phyloP scores from a whole-genome alignment of 371 early-diverging fungal genomes.

The Entomophthora muscae region DNA sequence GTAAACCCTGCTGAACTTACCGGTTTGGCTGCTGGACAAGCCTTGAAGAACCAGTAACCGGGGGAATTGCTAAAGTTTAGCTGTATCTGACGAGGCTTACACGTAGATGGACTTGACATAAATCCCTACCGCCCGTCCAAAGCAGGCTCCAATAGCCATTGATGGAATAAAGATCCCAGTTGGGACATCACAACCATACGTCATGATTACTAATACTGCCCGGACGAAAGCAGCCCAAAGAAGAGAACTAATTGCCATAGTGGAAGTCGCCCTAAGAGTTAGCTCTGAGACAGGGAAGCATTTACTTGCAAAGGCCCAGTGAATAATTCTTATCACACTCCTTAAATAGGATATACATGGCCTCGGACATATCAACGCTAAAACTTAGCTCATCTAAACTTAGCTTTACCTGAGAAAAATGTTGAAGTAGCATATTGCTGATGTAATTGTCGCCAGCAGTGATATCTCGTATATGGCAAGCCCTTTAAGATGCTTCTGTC shows the following conservation, averaged over 20 bases:
- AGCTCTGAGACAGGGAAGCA: not conserved
- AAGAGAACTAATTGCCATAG: constrained; percentile 10
- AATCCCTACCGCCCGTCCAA: constrained; percentile 81
- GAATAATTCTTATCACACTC: constrained; percentile 52
- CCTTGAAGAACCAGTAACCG: constrained; percentile 46
- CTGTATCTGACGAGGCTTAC: constrained; percentile 13
- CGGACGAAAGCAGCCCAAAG: constrained; percentile 47
- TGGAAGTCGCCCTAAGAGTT: not conserved
- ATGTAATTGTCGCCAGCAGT: constrained; percentile 47
- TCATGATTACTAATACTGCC: constrained; percentile 38
- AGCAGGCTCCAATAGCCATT: constrained; percentile 79
- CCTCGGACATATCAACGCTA: constrained; percentile 51
- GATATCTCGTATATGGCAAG: constrained; percentile 52
- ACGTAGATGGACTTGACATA: constrained; percentile 44
- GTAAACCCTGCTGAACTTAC: constrained; percentile 14
- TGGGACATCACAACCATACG: constrained; percentile 71
- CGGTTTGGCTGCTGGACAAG: constrained; percentile 55
- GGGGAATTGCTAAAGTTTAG: constrained; percentile 39
- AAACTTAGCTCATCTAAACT: not conserved
- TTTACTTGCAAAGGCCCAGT: constrained; percentile 42
- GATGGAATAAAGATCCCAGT: constrained; percentile 85
- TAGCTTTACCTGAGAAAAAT: constrained; percentile 37
- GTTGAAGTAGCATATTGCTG: constrained; percentile 52
- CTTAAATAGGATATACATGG: constrained; percentile 55
- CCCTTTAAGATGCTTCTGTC: constrained; percentile 29